Evolutionary conservation across 768 basidiomycete genomes (phyloP), one percentile per base, ranked within the genome.

Genomic region (Serendipita sp.): DNA sequence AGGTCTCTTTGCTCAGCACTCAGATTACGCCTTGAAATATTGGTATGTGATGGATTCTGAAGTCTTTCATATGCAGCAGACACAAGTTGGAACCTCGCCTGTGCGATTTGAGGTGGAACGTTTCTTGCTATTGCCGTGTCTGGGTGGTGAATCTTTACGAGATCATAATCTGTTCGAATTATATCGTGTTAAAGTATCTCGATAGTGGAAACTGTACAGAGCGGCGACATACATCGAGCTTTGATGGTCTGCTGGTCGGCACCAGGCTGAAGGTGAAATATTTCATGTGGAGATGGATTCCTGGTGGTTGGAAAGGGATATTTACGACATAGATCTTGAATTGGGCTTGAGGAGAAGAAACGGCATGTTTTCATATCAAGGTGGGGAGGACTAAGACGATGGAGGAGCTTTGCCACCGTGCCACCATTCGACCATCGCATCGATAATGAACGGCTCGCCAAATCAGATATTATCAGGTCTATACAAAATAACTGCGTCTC

Each of bases 141-240:
- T 2, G 88, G 88, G 71, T 90, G 88, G 72, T 89, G 88, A 65
- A 88, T 78, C 45, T 84, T 79, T 36, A 89, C 88, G 51, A 90
- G 86, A 67, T 89, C 88, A 70, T 83, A 88, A 73, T 89, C 88
- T 90, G 68, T 16, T 15, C 16, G 36, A 32, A 35, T 38, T 44
- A 66, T 63, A 60, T 35, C 8, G 32, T 10, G n/a, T n/a, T 60
- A n/a, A 2, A 28, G 23, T 60, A 36, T 3, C 1, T 23, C 23
- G 1, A 23, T 23, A 23, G 23, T n/a, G 8, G n/a, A 28, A 1
- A 8, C 18, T 8, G 5, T 18, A 1, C n/a, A 18, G 48, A 8
- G 32, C 10, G 16, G 23, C 1, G 18, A 35, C 56, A 4, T 32
- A 60, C 56, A 60, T 23, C 56, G 56, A 10, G 23, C 10, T 2